Evolutionary conservation across 192 early-diverging fungal genomes (phyloP).

Genomic region (Chytriomyces hyalinus): DNA sequence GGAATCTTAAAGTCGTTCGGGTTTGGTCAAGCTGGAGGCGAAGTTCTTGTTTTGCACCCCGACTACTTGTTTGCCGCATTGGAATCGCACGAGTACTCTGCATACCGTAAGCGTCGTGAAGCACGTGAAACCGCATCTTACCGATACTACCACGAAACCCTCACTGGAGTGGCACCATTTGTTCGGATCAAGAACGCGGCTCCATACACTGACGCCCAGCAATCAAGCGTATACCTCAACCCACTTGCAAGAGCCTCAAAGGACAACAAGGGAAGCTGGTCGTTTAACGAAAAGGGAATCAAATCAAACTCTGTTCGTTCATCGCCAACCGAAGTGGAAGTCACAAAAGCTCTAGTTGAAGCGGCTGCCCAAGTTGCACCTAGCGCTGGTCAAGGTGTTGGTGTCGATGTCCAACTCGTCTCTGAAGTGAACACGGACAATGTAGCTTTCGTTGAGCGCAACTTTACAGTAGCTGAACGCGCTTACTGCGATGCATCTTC

Average conservation of each 20-base stretch:
- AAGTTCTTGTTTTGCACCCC: constrained; percentile 84
- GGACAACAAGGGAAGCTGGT: constrained; percentile 73
- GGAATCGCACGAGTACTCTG: constrained; percentile 69
- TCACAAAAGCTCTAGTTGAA: constrained; percentile 54
- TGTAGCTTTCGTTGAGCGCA: constrained; percentile 85
- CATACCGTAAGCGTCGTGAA: constrained; percentile 72
- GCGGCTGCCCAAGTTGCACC: constrained; percentile 50
- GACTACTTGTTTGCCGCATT: constrained; percentile 83
- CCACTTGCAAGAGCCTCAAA: constrained; percentile 81
- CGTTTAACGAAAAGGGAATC: constrained; percentile 57
- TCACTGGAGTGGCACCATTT: constrained; percentile 81
- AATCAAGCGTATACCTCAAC: constrained; percentile 85
- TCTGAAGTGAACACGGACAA: constrained; percentile 82
- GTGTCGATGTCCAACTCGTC: constrained; percentile 88
- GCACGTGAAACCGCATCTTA: constrained; percentile 78
- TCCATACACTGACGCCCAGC: constrained; percentile 83
- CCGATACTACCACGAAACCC: constrained; percentile 88
- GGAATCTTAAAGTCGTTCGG: constrained; percentile 92
- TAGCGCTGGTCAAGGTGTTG: constrained; percentile 36
- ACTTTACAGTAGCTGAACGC: constrained; percentile 84
- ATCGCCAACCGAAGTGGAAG: constrained; percentile 57
- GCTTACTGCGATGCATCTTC: constrained; percentile 75
- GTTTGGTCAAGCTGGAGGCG: constrained; percentile 94
- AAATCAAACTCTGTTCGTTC: constrained; percentile 30
- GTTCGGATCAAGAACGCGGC: constrained; percentile 85